Evolutionary conservation across 441 rosid species (phyloP).

Genomic region (Viola pubescens): DNA sequence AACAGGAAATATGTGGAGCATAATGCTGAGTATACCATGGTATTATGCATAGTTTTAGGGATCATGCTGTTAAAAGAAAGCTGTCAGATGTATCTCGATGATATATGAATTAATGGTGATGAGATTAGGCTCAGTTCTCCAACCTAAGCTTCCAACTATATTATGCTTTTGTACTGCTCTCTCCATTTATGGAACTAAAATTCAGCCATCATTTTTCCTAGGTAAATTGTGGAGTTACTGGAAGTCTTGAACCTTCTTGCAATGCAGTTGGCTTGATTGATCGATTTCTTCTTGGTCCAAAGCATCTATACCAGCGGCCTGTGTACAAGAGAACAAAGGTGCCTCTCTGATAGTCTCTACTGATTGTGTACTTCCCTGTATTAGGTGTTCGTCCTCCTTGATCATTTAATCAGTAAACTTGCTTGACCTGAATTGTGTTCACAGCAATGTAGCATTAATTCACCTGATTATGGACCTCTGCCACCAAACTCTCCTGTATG

Average conservation of each 20-base stretch:
- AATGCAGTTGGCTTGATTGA: conserved; percentile 55
- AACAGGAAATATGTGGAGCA: not conserved
- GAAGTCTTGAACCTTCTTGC: conserved; percentile 59
- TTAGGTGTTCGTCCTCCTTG: not conserved
- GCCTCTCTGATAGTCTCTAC: conserved; percentile 7
- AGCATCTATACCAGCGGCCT: conserved; percentile 50
- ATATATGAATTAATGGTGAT: too few species aligned
- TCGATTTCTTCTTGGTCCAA: conserved; percentile 41
- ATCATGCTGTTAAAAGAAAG: too few species aligned
- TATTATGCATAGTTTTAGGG: too few species aligned
- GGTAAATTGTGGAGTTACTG: conserved; percentile 52
- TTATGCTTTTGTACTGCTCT: not conserved
- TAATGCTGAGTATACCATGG: too few species aligned
- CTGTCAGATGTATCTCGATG: too few species aligned
- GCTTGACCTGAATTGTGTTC: conserved; percentile 4
- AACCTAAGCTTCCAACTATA: too few species aligned
- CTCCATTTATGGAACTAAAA: conserved; percentile 8
- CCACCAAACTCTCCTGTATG: conserved; percentile 52
- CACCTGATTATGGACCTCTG: conserved; percentile 56
- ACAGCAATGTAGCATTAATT: conserved; percentile 60
- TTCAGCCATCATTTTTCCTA: conserved; percentile 15
- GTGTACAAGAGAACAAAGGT: conserved; percentile 53
- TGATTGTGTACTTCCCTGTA: conserved; percentile 1
- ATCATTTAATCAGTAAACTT: conserved; percentile 1
- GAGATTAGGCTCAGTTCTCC: too few species aligned